A percentile compares a stretch with the other conserved stretches of the same genome.
These are phyloP conservation scores for Colletotrichum plurivorum DNA, from an alignment of 2,329 filamentous ascomycete species.

Conservation along the genomic window DNA sequence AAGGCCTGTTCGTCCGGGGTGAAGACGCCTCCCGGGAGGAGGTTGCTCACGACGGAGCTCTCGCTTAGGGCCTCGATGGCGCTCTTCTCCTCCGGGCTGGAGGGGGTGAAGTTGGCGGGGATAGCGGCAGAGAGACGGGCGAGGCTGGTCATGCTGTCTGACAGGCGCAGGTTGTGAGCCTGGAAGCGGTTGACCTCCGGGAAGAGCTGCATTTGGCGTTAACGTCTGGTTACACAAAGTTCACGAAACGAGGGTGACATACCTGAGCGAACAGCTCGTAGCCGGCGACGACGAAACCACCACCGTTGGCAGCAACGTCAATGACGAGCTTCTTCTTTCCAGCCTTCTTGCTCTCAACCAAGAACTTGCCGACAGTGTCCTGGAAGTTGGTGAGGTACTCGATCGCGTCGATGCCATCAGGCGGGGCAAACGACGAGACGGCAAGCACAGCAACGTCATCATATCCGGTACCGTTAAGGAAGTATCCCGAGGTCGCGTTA, in stretches of 20 bases:
- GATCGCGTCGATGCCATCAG: slow-evolving; percentile 34
- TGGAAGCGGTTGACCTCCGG: slow-evolving; percentile 64
- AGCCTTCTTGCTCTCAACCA: slow-evolving; percentile 52
- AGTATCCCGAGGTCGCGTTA: slow-evolving; percentile 51
- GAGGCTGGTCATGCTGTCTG: slow-evolving; percentile 61
- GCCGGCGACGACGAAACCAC: slow-evolving; percentile 71
- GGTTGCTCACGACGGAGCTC: slow-evolving; percentile 59
- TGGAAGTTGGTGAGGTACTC: slow-evolving; percentile 49
- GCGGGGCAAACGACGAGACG: slow-evolving; percentile 46
- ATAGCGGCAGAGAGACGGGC: slow-evolving; percentile 52
- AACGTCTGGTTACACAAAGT: background rate
- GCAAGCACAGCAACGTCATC: slow-evolving; percentile 52
- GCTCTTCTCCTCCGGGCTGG: slow-evolving; percentile 53
- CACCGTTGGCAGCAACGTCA: slow-evolving; percentile 71
- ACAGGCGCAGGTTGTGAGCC: slow-evolving; percentile 64
- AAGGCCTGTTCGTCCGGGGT: slow-evolving; percentile 55
- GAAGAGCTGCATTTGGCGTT: slow-evolving; percentile 56
- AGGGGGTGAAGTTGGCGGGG: slow-evolving; percentile 49
- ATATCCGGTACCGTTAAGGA: slow-evolving; percentile 51
- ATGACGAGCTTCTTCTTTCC: slow-evolving; percentile 73
- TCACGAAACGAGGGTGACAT: slow-evolving; percentile 54
- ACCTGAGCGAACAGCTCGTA: slow-evolving; percentile 72
- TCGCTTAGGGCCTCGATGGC: slow-evolving; percentile 62
- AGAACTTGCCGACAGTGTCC: slow-evolving; percentile 47
- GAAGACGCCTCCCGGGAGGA: slow-evolving; percentile 63